These are phyloP conservation scores for sorghum (Sorghum bicolor) DNA, from an alignment of 176 grass and related monocot genomes.

Conservation along the genomic window Sorghum_bicolor_NCBIv3 NC_012879.2:8964001-8964500, in stretches of 20 bases:
- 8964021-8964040: constrained; percentile 63
- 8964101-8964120: constrained; percentile 83
- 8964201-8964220: constrained; percentile 80
- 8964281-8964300: constrained; percentile 66
- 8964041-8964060: constrained; percentile 76
- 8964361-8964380: constrained; percentile 69
- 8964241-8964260: constrained; percentile 82
- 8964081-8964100: constrained; percentile 64
- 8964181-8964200: constrained; percentile 56
- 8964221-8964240: constrained; percentile 77
- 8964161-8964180: constrained; percentile 65
- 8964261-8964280: constrained; percentile 89
- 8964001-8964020: constrained; percentile 55
- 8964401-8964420: constrained; percentile 53
- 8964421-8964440: constrained; percentile 49
- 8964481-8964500: constrained; percentile 67
- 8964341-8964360: constrained; percentile 82
- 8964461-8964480: constrained; percentile 36
- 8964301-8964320: constrained; percentile 14
- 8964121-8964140: constrained; percentile 72
- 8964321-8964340: constrained; percentile 61
- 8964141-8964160: constrained; percentile 77
- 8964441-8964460: constrained; percentile 15
- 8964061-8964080: constrained; percentile 48
- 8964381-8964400: constrained; percentile 77